A percentile compares a stretch with the other conserved stretches of the same genome.
phyloP scores from a whole-genome alignment of 805 yeast species.

The Yamadazyma scolyti region DNA sequence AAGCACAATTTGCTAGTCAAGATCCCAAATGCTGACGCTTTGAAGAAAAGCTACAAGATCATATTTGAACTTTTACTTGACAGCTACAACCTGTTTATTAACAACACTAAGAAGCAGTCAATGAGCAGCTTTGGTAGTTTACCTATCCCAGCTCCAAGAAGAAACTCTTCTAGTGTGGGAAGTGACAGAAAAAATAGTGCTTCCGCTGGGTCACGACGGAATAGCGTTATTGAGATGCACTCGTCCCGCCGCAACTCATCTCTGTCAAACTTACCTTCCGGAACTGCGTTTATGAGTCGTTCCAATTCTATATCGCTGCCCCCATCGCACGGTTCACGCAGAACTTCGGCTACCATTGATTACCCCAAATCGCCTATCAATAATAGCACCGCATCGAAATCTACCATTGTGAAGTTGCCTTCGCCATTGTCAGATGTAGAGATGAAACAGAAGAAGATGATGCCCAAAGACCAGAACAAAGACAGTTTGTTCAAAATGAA shows the following conservation, averaged over 20 bases:
- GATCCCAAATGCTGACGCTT: conserved; percentile 16
- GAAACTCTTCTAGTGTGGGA: neutral
- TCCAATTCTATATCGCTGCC: conserved; percentile 4
- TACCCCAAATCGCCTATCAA: conserved; percentile 14
- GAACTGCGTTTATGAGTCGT: conserved; percentile 1
- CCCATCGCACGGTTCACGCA: conserved; percentile 1
- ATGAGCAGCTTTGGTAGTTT: conserved; percentile 1
- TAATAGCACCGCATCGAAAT: conserved; percentile 4
- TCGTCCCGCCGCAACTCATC: conserved; percentile 1
- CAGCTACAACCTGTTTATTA: conserved; percentile 30
- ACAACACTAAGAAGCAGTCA: conserved; percentile 6
- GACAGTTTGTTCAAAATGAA: conserved; percentile 12
- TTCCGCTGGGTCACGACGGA: neutral
- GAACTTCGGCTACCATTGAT: conserved; percentile 6
- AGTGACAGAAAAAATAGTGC: neutral
- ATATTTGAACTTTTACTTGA: conserved; percentile 29
- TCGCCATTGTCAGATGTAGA: conserved; percentile 15
- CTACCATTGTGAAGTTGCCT: conserved; percentile 10
- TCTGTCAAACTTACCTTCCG: neutral
- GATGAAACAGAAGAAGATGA: conserved; percentile 7
- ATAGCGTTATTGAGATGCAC: neutral
- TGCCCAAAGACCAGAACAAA: neutral
- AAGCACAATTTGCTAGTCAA: conserved; percentile 16
- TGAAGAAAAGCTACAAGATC: conserved; percentile 13
- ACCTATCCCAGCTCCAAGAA: neutral